Conservation (phyloP, 2,329 filamentous ascomycete species). For the Ophiocordyceps camponoti-saundersi region DNA sequence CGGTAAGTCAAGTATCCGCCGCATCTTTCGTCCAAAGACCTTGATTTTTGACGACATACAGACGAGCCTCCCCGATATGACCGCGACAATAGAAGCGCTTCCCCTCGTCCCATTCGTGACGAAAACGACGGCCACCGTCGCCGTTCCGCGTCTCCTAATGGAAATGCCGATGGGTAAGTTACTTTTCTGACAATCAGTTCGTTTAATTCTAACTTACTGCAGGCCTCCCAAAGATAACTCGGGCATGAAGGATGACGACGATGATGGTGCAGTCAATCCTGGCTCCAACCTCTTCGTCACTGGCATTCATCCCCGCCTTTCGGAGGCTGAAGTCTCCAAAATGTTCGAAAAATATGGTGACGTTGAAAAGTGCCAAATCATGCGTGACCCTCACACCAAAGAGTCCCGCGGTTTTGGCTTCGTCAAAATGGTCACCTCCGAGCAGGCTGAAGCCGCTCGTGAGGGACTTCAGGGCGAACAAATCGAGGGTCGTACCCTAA, state of each 20-base stretch:
- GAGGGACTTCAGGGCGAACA: conserved; percentile 90
- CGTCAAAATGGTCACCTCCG: conserved; percentile 94
- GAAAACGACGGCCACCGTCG: conserved; percentile 42
- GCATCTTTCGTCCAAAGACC: not conserved
- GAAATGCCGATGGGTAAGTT: conserved; percentile 20
- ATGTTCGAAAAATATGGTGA: conserved; percentile 98
- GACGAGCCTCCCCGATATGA: conserved; percentile 51
- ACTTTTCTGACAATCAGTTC: not conserved
- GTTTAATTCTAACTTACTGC: not conserved
- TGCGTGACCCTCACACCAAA: conserved; percentile 96
- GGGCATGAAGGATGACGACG: conserved; percentile 34
- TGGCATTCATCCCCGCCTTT: conserved; percentile 85
- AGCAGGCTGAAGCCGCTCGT: conserved; percentile 92
- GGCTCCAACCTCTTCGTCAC: conserved; percentile 98
- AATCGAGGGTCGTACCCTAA: conserved; percentile 87
- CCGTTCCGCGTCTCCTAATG: conserved; percentile 44
- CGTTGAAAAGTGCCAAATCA: conserved; percentile 98
- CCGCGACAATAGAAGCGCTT: conserved; percentile 48
- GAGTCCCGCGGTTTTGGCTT: conserved; percentile 98
- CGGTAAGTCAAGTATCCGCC: conserved; percentile 22
- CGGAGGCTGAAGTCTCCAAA: conserved; percentile 77
- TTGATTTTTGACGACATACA: conserved; percentile 10
- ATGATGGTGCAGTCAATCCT: conserved; percentile 73
- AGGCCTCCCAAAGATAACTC: conserved; percentile 28
- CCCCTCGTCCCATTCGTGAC: conserved; percentile 42